Evolutionary conservation across 306 rosid species (phyloP).

Genomic region (Prosopis cineraria): DNA sequence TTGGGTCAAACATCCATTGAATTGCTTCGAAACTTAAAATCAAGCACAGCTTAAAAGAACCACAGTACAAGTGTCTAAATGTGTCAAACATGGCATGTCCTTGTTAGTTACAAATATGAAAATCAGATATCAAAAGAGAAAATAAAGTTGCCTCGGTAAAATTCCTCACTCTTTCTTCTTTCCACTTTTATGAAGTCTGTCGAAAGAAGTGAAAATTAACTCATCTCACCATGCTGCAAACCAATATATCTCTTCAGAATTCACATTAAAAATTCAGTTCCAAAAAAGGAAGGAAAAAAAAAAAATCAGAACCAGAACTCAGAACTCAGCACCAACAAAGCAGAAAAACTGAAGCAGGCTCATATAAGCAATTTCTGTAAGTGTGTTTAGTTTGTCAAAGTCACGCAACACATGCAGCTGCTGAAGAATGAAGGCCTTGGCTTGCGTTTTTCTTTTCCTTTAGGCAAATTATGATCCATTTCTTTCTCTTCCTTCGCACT

Average conservation of each 20-base stretch:
- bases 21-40: no score
- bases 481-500: constrained; percentile 33
- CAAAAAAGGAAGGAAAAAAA: not conserved
- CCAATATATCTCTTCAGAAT: constrained; percentile 15
- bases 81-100: not conserved
- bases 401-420: constrained; percentile 83
- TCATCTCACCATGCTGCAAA: constrained; percentile 34
- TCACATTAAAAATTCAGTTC: constrained; percentile 44
- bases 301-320: constrained; percentile 31
- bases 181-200: constrained; percentile 36
- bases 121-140: constrained; percentile 31
- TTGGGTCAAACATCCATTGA: no score
- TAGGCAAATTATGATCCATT: constrained; percentile 43
- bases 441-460: constrained; percentile 62
- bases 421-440: constrained; percentile 61
- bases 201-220: constrained; percentile 24
- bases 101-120: not conserved
- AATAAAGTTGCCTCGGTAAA: constrained; percentile 32
- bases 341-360: constrained; percentile 3
- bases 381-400: constrained; percentile 49
- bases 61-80: not conserved
- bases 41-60: no score
- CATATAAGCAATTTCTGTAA: not conserved
- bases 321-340: constrained; percentile 31
- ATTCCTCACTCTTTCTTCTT: constrained; percentile 30